Evolutionary conservation across 768 basidiomycete species (phyloP).

Genomic region (Boletus vinaceobasis): DNA sequence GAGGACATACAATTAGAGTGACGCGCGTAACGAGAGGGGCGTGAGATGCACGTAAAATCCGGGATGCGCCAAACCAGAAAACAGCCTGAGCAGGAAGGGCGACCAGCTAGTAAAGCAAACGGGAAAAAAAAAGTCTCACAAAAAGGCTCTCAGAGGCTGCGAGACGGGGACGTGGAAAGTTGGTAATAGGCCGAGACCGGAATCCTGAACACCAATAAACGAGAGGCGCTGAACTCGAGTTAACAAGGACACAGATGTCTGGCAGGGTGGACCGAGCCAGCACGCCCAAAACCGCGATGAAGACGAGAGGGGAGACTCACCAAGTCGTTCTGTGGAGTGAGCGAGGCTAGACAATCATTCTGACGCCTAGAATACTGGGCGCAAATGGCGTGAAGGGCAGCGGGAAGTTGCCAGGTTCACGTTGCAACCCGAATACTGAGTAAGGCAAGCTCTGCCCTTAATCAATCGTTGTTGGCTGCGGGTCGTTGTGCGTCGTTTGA

Average conservation of each 20-base stretch:
- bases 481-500: constrained; percentile 2
- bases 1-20: constrained; percentile 22
- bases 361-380: constrained; percentile 2
- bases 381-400: constrained; percentile 21
- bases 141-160: not conserved
- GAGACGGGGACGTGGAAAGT: not conserved
- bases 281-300: not conserved
- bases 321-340: constrained; percentile 9
- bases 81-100: not conserved
- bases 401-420: constrained; percentile 11
- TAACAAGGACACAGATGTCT: not conserved
- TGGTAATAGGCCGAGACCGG: not conserved
- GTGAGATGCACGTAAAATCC: constrained; percentile 10
- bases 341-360: constrained; percentile 23
- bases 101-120: constrained; percentile 3
- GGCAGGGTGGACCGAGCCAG: not conserved
- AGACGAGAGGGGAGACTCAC: constrained; percentile 13
- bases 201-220: not conserved
- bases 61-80: constrained; percentile 3
- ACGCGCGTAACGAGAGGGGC: constrained; percentile 3
- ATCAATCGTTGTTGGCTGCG: constrained; percentile 8
- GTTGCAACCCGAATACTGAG: constrained; percentile 12
- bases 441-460: constrained; percentile 18
- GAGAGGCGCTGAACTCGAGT: not conserved
- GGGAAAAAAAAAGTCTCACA: constrained; percentile 3